Base-by-base conservation (phyloP, 495 filamentous ascomycete species). In the Xylona heveae region DNA sequence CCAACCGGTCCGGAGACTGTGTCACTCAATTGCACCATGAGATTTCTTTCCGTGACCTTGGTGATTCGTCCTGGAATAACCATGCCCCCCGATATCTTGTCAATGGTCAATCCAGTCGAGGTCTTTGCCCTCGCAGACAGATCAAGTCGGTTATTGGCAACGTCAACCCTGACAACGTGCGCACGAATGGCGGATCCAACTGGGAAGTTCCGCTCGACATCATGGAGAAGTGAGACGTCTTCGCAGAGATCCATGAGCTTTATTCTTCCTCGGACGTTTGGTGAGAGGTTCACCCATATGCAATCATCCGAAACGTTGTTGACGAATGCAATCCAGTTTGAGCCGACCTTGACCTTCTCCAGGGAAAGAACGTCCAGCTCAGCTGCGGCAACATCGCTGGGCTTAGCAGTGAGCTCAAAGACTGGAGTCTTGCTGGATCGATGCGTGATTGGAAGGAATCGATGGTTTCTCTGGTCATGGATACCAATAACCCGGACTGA, bases 381-480 rank as follows among this genome's bases (percentile, higher is more conserved):
- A 13, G 47, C 51, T 5, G 63, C 50, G 24, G 59, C 52, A 30
- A 78, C 38, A 46, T 71, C 66, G 42, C 64, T 73, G 19, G 69
- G 66, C 48, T 83, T 93, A 6, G 79, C 66, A n/a, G 84, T 80
- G 10, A 95, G 62, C 47, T 97, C 88, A 35, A 82, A 83, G 4
- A 91, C 77, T 0, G 79, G 67, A 33, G 60, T 59, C 43, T 79
- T 82, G 31, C 68, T 70, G 23, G 64, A 64, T 33, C 80, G 67
- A 51, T 95, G 84, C 28, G 71, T 71, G 43, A 97, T 85, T 14
- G 88, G 81, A 24, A 97, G 65, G 54, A 85, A 97, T 23, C 77
- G 74, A 50, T 92, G 78, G 42, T 79, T 92, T 37, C 72, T 70
- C 24, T 80, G 77, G 57, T 94, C 80, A 45, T 94, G 83, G 19